Evolutionary conservation across 139 green algal species (phyloP).

Genomic region (Parachlorella kessleri): DNA sequence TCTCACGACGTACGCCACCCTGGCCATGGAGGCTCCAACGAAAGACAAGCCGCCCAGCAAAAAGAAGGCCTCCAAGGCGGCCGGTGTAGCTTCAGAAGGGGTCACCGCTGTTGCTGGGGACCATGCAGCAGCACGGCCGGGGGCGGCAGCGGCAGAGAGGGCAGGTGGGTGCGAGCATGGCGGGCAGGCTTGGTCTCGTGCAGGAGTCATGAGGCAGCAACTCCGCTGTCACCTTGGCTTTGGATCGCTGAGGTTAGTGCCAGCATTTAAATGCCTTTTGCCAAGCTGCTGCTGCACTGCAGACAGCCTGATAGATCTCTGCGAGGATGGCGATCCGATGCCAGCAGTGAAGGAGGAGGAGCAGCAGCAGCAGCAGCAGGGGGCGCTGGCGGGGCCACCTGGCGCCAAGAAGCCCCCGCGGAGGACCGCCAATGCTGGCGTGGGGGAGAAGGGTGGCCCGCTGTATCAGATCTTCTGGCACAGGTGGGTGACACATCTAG

Average conservation of each 20-base stretch:
- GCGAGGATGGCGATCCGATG: slow-evolving; percentile 1
- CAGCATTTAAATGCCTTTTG: too few species aligned
- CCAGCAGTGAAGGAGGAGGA: background rate
- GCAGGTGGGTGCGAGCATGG: background rate
- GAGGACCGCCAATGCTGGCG: background rate
- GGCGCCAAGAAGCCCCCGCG: background rate
- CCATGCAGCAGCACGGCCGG: too few species aligned
- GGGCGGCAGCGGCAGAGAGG: background rate
- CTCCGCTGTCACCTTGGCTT: too few species aligned
- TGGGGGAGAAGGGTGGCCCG: slow-evolving; percentile 20
- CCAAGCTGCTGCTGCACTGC: too few species aligned
- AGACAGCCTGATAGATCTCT: too few species aligned
- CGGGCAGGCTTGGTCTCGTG: slow-evolving; percentile 14
- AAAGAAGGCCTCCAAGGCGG: too few species aligned
- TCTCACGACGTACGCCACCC: slow-evolving; percentile 91
- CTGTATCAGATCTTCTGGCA: slow-evolving; percentile 70
- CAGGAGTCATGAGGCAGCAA: too few species aligned
- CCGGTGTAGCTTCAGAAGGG: too few species aligned
- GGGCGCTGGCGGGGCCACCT: background rate
- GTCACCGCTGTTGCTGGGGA: too few species aligned
- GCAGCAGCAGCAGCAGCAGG: slow-evolving; percentile 6
- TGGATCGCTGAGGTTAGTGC: too few species aligned
- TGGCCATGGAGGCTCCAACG: slow-evolving; percentile 55
- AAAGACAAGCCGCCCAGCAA: slow-evolving; percentile 5
- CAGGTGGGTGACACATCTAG: slow-evolving; percentile 27